Base-by-base conservation (phyloP, 768 basidiomycete species). In the Mycena crocata region DNA sequence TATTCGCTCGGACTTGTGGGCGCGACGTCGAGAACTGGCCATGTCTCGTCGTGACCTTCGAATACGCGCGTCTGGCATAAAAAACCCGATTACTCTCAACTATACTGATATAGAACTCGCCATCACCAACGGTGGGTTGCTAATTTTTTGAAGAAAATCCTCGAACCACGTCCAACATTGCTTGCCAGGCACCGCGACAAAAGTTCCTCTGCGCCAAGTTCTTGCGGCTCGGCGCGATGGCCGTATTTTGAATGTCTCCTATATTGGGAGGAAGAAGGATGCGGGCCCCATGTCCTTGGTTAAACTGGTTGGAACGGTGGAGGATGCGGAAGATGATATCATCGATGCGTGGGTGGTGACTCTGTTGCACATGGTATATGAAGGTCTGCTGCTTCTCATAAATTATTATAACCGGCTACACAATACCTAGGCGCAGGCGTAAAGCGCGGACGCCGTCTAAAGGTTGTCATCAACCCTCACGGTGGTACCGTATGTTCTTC, bases 381-480 rank as follows among this genome's bases (percentile, higher is more conserved):
- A 85, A 72, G 90, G 94, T 90, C 64, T 54, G 80, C 52, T 45
- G 26, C 49, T 46, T 44, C 52, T 55, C 60, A 26, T 37, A 13
- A 32, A 12, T 42, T 42, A 35, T 7, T 35, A 14, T 34, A 7
- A 5, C 7, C 32, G 13, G 23, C 26, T 17, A 26, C 39, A 57
- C 35, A 13, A 51, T 23, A 65, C 17, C 35, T 59, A 81, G 78
- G 71, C 66, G 50, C 73, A 84, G 92, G 86, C 44, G 76, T 86
- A n/a, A 85, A 85, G 70, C 87, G 84, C 24, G 75, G 81, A 54
- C 84, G 90, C 49, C 79, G 81, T 23, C 73, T 96, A 32, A 87
- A 89, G 67, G 84, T 95, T 10, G 74, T 96, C 45, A 83, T 96
- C 40, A 96, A 96, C 75, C 95, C 95, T 12, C 78, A 84, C 60